Base-by-base conservation (phyloP, 1,284 basidiomycete species). In the Sporisorium iseilematis-ciliati region DNA sequence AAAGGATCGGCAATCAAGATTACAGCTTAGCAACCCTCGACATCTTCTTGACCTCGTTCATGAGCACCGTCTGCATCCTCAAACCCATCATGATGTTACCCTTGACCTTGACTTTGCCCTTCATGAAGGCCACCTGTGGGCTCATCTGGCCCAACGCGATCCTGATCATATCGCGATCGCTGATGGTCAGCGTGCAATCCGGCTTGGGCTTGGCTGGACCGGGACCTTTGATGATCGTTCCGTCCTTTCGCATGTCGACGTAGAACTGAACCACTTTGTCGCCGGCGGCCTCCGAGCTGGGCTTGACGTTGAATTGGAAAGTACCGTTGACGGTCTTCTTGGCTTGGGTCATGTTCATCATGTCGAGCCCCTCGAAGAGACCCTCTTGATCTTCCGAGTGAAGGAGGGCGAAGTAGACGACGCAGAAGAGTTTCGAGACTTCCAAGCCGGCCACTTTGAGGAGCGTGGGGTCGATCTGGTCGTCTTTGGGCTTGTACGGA, bases 1-100 rank as follows among this genome's bases (percentile, higher is more conserved):
- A 29, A 29, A 29, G 8, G 29, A 5, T 29, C n/a, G n/a, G 29
- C 4, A 29, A 8, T 29, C 29, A 8, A 20, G 43, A 26, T 61
- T 20, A 80, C 21, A 80, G 75, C 56, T 78, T 78, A 16, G 74
- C 60, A 10, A 64, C 65, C 14, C 74, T 51, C 7, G 65, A 68
- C 69, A 81, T 71, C 50, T 81, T 79, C 46, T 57, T 63, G 57
- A 79, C 68, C 58, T 81, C 79, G 54, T 63, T 72, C 59, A 74
- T 72, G 56, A 81, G 63, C n/a, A 77, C 69, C 16, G 57, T 74
- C 42, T 79, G 69, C 77, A 79, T 77, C 31, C 75, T 70, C 35
- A 80, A 57, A 7, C 79, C 77, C 21, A 79, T 57, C 77, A 80
- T 80, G 57, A 80, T 70, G 52, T 81, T 81, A 7, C 79, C 79